Conservation (phyloP, 2,329 filamentous ascomycete genomes). For the Blumeria graminis region DNA sequence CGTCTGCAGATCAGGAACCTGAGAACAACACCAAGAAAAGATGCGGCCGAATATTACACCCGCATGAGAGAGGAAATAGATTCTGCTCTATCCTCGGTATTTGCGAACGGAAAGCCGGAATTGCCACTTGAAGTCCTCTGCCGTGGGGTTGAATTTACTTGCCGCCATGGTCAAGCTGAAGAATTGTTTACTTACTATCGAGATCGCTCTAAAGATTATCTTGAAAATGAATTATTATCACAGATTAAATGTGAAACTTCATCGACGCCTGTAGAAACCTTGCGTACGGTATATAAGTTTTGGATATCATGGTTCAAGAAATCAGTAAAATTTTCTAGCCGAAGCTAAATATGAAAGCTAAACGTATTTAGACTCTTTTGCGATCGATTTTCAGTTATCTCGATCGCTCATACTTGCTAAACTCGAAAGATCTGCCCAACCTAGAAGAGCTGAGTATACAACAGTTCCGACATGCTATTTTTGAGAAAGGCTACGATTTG, state of each 20-base stretch:
- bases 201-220: slow-evolving; percentile 39
- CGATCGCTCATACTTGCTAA: slow-evolving; percentile 68
- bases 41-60: slow-evolving; percentile 55
- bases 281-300: slow-evolving; percentile 28
- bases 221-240: slow-evolving; percentile 35
- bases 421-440: slow-evolving; percentile 40
- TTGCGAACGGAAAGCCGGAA: slow-evolving; percentile 35
- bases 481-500: slow-evolving; percentile 12
- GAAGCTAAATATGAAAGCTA: slow-evolving; percentile 3
- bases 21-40: slow-evolving; percentile 30
- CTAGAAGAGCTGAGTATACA: slow-evolving; percentile 61
- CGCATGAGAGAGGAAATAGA: slow-evolving; percentile 53
- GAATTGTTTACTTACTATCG: slow-evolving; percentile 43
- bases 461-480: slow-evolving; percentile 43
- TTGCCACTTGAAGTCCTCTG: slow-evolving; percentile 75
- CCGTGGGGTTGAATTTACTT: slow-evolving; percentile 75
- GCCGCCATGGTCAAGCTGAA: slow-evolving; percentile 48
- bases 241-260: slow-evolving; percentile 26
- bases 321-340: slow-evolving; percentile 27
- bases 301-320: slow-evolving; percentile 66
- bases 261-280: slow-evolving; percentile 32
- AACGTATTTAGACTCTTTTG: slow-evolving; percentile 36
- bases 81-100: slow-evolving; percentile 47
- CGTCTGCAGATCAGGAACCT: slow-evolving; percentile 90
- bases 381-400: slow-evolving; percentile 85